A percentile compares a stretch with the other conserved stretches of the same genome.
Evolutionary conservation across 371 early-diverging fungal species (phyloP).

Genomic region (Mucor sp.): DNA sequence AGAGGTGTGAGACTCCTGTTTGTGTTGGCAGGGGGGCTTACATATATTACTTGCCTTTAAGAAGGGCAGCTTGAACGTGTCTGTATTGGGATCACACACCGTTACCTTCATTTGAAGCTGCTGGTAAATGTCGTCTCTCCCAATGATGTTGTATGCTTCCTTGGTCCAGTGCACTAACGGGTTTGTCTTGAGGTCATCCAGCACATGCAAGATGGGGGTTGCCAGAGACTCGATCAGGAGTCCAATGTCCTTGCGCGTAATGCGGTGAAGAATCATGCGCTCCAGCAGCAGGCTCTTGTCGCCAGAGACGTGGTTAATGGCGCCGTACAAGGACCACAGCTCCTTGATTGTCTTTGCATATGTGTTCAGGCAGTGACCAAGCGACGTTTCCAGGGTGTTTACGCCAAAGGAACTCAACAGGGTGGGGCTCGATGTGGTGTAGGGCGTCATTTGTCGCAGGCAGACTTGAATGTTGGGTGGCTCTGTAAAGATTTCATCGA

Average conservation of each 20-base stretch:
- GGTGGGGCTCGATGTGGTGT: slow-evolving; percentile 12
- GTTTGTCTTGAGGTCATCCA: slow-evolving; percentile 39
- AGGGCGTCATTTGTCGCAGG: slow-evolving; percentile 15
- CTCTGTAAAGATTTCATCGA: not conserved
- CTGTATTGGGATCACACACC: slow-evolving; percentile 17
- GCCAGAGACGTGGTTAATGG: slow-evolving; percentile 9
- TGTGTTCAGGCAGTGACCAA: slow-evolving; percentile 5
- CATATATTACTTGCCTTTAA: slow-evolving; percentile 5
- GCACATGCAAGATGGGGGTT: slow-evolving; percentile 44
- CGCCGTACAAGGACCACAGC: slow-evolving; percentile 22
- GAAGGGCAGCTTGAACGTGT: slow-evolving; percentile 16
- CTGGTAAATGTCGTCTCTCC: slow-evolving; percentile 66
- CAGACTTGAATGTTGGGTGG: slow-evolving; percentile 22
- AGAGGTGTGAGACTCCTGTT: not conserved
- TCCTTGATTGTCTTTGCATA: slow-evolving; percentile 24
- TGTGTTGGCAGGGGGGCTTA: not conserved
- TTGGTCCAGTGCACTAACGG: slow-evolving; percentile 47
- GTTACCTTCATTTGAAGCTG: slow-evolving; percentile 25
- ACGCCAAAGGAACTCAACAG: slow-evolving; percentile 23
- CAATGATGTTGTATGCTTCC: slow-evolving; percentile 53
- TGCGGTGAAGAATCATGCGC: slow-evolving; percentile 33
- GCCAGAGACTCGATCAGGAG: slow-evolving; percentile 48
- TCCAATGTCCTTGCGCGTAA: slow-evolving; percentile 39
- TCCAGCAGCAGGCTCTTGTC: slow-evolving; percentile 29
- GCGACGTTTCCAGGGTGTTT: slow-evolving; percentile 14